Percentiles rank a stretch among this genome's conserved stretches.
phyloP scores from a whole-genome alignment of 495 filamentous ascomycete species.

The Annulohypoxylon bovei region DNA sequence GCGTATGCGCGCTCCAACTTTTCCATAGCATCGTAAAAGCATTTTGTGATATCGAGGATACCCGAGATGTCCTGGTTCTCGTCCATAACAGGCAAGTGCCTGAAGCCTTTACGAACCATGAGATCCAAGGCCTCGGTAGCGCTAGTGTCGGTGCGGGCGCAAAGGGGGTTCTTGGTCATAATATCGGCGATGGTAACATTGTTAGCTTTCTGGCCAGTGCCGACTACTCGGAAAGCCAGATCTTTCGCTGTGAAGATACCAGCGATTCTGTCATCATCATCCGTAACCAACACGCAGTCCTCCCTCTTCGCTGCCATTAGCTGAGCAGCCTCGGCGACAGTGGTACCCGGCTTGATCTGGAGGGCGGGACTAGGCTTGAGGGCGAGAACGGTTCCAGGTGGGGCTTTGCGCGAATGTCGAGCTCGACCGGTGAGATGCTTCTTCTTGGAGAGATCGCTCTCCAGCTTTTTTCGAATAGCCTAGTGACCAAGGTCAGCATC shows the following conservation, averaged over 20 bases:
- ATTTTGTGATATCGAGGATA: constrained; percentile 98
- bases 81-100: constrained; percentile 98
- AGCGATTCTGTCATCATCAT: constrained; percentile 96
- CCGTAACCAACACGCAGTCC: constrained; percentile 98
- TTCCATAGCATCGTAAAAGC: constrained; percentile 99
- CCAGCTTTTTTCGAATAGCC: constrained; percentile 97
- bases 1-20: constrained; percentile 97
- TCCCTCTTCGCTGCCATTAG: constrained; percentile 99
- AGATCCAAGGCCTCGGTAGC: constrained; percentile 96
- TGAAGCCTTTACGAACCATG: constrained; percentile 98
- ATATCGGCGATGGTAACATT: constrained; percentile 95
- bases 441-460: constrained; percentile 98
- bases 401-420: constrained; percentile 87
- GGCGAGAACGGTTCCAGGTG: constrained; percentile 93
- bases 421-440: constrained; percentile 79
- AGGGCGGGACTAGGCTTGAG: constrained; percentile 94
- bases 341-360: constrained; percentile 95
- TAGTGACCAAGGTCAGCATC: constrained; percentile 55
- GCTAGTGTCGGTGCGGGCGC: constrained; percentile 95
- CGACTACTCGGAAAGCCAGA: constrained; percentile 95
- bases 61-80: constrained; percentile 99
- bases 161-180: constrained; percentile 99
- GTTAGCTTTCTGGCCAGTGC: constrained; percentile 87
- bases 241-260: constrained; percentile 99
- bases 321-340: constrained; percentile 95